phyloP scores from a whole-genome alignment of 306 rosid species.

The Glycine tomentella region DNA sequence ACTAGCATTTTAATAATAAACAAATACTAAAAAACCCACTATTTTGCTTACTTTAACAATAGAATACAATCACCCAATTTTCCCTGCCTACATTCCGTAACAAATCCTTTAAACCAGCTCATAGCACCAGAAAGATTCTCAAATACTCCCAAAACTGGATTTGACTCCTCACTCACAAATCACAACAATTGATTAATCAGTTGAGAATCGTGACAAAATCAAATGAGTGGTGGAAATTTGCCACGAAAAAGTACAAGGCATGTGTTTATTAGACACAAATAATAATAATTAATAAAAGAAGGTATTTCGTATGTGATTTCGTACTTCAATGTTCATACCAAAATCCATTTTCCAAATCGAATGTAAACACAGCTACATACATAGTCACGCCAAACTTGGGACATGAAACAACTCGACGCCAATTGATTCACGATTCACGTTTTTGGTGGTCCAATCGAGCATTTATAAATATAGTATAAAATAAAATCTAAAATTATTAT shows the following conservation, averaged over 20 bases:
- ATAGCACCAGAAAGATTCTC: neutral
- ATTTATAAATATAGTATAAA: too few relatives aligned
- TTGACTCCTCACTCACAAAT: neutral
- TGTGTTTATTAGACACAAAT: neutral
- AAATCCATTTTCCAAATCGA: too few relatives aligned
- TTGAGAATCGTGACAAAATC: neutral
- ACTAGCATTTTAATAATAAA: neutral
- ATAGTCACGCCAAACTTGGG: too few relatives aligned
- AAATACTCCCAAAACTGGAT: neutral
- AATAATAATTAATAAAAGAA: neutral
- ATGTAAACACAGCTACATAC: too few relatives aligned
- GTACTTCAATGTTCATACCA: too few relatives aligned
- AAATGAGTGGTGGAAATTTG: neutral
- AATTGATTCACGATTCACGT: too few relatives aligned
- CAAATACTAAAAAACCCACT: neutral
- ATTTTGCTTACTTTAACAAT: neutral
- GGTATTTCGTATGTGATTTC: too few relatives aligned
- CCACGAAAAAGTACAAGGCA: too few relatives aligned
- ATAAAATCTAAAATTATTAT: too few relatives aligned
- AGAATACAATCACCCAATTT: neutral
- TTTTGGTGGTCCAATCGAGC: too few relatives aligned
- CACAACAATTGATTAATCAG: neutral
- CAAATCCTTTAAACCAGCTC: conserved; percentile 28
- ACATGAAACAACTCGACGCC: too few relatives aligned
- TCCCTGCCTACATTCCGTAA: neutral